These are phyloP conservation scores for Leptographium lundbergii DNA, from an alignment of 2,329 filamentous ascomycete genomes.

Conservation along the genomic window DNA sequence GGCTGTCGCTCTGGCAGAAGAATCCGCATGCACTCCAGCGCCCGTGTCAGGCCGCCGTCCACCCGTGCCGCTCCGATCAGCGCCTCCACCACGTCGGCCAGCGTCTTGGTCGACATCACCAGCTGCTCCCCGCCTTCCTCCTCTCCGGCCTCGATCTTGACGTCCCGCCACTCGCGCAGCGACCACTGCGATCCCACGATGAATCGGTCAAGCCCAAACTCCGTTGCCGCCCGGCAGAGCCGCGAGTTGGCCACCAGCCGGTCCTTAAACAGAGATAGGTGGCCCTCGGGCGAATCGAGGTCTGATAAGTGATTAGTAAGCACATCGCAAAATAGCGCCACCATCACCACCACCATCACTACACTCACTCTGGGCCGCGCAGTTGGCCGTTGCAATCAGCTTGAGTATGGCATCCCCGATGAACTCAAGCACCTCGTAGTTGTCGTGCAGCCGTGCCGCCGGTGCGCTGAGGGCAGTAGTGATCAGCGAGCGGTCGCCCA, in stretches of 20 bases:
- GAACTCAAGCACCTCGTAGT: conserved; percentile 82
- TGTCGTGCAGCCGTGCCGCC: conserved; percentile 40
- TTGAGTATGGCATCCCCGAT: conserved; percentile 79
- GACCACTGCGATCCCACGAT: conserved; percentile 59
- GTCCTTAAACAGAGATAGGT: conserved; percentile 56
- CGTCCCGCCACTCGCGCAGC: conserved; percentile 51
- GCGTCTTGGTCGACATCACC: conserved; percentile 57
- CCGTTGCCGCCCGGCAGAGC: conserved; percentile 52
- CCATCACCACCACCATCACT: too few relatives aligned
- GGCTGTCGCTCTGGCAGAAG: conserved; percentile 51
- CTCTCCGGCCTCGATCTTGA: conserved; percentile 26
- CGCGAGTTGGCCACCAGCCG: conserved; percentile 60
- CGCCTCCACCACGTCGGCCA: conserved; percentile 81
- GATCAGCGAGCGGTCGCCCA: conserved; percentile 43
- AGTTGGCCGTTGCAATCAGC: conserved; percentile 52
- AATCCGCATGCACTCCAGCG: conserved; percentile 48
- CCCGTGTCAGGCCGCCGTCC: conserved; percentile 53
- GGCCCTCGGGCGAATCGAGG: conserved; percentile 61
- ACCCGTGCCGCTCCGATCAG: conserved; percentile 65
- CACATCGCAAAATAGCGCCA: too few relatives aligned
- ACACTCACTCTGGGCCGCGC: conserved; percentile 38
- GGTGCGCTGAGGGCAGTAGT: conserved; percentile 59
- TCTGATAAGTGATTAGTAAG: conserved; percentile 25
- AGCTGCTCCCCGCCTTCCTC: neutral
- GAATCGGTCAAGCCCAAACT: conserved; percentile 55